Conservation (phyloP, 129 eudicot species). For the Apium graveolens region DNA sequence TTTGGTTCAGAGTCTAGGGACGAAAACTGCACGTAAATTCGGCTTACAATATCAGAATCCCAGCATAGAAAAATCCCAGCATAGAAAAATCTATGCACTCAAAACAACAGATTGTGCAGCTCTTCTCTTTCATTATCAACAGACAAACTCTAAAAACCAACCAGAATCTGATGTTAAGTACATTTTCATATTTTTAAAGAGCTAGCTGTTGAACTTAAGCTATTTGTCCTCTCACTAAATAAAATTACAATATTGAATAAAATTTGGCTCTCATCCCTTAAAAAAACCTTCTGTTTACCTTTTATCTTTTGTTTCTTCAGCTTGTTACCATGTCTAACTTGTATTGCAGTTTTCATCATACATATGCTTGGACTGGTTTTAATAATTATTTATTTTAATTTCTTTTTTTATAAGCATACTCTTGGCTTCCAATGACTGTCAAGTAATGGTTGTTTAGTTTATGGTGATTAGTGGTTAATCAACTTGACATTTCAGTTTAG, state of each 20-base stretch:
- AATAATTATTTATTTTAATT: neutral
- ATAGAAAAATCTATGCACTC: neutral
- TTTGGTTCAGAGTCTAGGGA: too few relatives aligned
- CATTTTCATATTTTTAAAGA: neutral
- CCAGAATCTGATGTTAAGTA: neutral
- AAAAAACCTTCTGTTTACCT: constrained; percentile 29
- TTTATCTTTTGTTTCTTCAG: constrained; percentile 33
- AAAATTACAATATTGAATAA: constrained; percentile 5
- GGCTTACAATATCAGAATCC: too few relatives aligned
- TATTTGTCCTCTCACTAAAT: too few relatives aligned
- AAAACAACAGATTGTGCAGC: neutral
- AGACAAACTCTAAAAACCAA: neutral
- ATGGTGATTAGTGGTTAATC: neutral
- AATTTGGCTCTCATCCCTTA: neutral
- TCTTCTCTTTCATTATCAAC: neutral
- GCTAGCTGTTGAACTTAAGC: constrained; percentile 19
- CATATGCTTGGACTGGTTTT: constrained; percentile 4
- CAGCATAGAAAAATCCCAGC: neutral
- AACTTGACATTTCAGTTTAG: neutral
- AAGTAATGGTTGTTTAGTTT: neutral
- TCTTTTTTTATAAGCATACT: neutral
- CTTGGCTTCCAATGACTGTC: constrained; percentile 6
- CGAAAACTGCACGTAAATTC: too few relatives aligned
- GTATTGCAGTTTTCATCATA: constrained; percentile 12
- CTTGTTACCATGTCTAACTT: constrained; percentile 10